Evolutionary conservation across 2,329 filamentous ascomycete genomes (phyloP).

Genomic region (Capronia coronata): DNA sequence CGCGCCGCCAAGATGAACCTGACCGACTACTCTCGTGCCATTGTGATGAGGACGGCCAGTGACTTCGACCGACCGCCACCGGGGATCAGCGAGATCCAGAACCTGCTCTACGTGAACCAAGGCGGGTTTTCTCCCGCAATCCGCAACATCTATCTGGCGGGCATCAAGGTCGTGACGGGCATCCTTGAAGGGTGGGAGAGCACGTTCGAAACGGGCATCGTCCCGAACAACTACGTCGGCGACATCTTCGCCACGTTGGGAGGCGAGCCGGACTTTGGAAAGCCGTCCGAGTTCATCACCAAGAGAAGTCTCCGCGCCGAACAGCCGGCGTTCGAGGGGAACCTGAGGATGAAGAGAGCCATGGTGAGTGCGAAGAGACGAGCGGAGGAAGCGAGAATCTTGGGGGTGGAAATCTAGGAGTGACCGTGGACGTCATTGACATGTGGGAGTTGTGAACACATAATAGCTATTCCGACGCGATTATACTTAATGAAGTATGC

Average conservation of each 20-base stretch:
- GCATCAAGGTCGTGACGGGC: constrained; percentile 58
- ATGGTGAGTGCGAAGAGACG: constrained; percentile 8
- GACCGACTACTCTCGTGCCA: constrained; percentile 60
- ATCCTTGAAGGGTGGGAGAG: constrained; percentile 57
- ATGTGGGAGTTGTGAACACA: no score
- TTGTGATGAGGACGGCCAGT: constrained; percentile 62
- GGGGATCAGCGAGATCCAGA: constrained; percentile 50
- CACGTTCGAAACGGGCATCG: constrained; percentile 53
- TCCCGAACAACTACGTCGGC: constrained; percentile 59
- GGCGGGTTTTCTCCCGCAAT: constrained; percentile 59
- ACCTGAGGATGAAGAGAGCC: constrained; percentile 21
- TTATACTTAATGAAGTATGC: no score
- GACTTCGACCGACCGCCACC: constrained; percentile 66
- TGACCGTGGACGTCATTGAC: no score
- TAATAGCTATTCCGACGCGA: no score
- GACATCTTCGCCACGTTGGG: constrained; percentile 65
- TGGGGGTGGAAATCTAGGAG: neutral
- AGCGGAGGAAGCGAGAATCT: neutral
- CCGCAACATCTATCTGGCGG: constrained; percentile 60
- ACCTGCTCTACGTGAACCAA: constrained; percentile 55
- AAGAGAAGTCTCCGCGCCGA: neutral
- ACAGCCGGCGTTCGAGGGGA: constrained; percentile 22
- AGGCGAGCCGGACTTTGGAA: constrained; percentile 59
- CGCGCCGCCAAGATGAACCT: constrained; percentile 51
- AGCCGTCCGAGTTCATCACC: constrained; percentile 11